Evolutionary conservation across 768 basidiomycete genomes (phyloP).

Genomic region (Mycena vulgaris): DNA sequence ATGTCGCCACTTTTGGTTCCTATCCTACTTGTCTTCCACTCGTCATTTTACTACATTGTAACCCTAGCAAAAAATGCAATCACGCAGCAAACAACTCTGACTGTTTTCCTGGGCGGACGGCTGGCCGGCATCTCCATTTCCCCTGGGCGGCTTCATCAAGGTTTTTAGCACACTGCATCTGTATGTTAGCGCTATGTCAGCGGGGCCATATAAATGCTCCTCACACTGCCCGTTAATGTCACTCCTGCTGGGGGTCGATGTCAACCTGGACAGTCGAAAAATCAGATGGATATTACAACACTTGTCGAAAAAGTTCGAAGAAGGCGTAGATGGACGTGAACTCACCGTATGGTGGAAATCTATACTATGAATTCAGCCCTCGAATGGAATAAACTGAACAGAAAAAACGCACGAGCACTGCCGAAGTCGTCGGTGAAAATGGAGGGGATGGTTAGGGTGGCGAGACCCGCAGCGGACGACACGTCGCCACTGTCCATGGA

Average conservation of each 20-base stretch:
- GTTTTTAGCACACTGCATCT: conserved; percentile 13
- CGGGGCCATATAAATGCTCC: conserved; percentile 14
- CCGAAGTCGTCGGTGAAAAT: background rate
- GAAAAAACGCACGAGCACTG: conserved; percentile 15
- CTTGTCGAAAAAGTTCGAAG: conserved; percentile 6
- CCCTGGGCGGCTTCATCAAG: conserved; percentile 5
- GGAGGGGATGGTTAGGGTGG: conserved; percentile 17
- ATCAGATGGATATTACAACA: conserved; percentile 17
- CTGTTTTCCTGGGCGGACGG: conserved; percentile 6
- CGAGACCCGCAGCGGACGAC: conserved; percentile 13
- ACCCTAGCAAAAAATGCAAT: too few species aligned
- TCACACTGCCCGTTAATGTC: conserved; percentile 12
- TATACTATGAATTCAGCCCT: conserved; percentile 17
- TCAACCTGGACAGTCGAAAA: conserved; percentile 14
- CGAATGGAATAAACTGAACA: conserved; percentile 11
- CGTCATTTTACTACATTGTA: too few species aligned
- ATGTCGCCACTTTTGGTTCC: too few species aligned
- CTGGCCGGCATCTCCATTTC: conserved; percentile 1
- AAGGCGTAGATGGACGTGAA: conserved; percentile 3
- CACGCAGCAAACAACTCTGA: background rate
- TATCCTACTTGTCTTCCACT: too few species aligned
- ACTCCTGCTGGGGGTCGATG: conserved; percentile 10
- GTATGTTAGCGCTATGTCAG: conserved; percentile 20
- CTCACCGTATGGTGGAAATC: conserved; percentile 20
- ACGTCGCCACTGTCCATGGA: background rate